These are phyloP conservation scores for Amanita pallidorosea DNA, from an alignment of 768 basidiomycete species.

Conservation along the genomic window DNA sequence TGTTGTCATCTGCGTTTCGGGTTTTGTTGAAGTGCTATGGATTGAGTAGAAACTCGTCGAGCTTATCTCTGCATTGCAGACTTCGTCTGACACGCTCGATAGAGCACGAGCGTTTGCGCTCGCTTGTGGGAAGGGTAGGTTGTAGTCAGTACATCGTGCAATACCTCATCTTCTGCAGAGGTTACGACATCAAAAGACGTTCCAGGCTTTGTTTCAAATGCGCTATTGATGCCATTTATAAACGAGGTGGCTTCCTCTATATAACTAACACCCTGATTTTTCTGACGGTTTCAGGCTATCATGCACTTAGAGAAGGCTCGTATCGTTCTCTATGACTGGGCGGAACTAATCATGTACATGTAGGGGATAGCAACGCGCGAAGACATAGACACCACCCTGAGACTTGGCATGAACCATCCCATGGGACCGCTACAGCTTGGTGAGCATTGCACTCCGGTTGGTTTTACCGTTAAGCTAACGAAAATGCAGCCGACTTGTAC, in stretches of 20 bases:
- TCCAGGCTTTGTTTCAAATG: constrained; percentile 93
- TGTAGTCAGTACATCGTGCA: background rate
- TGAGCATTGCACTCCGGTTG: constrained; percentile 12
- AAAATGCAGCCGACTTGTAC: constrained; percentile 42
- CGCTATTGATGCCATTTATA: constrained; percentile 92
- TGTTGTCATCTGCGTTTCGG: background rate
- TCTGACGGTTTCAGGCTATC: constrained; percentile 51
- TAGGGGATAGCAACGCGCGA: constrained; percentile 88
- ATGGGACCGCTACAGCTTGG: constrained; percentile 92
- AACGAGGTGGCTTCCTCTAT: constrained; percentile 53
- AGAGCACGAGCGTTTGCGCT: constrained; percentile 72
- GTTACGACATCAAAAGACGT: constrained; percentile 88
- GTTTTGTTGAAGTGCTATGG: background rate
- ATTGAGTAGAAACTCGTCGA: constrained; percentile 77
- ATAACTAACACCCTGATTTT: background rate
- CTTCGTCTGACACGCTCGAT: constrained; percentile 63
- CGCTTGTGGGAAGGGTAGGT: constrained; percentile 81
- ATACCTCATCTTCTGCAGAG: constrained; percentile 34
- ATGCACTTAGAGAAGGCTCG: constrained; percentile 86
- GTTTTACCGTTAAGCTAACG: background rate
- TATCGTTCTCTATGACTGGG: background rate
- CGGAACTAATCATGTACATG: background rate
- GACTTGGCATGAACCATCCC: constrained; percentile 88
- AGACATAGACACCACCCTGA: constrained; percentile 92
- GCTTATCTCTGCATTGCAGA: constrained; percentile 88